A percentile compares a stretch with the other conserved stretches of the same genome.
These are phyloP conservation scores for Hypholoma fasciculare DNA, from an alignment of 768 basidiomycete species.

Conservation along the genomic window DNA sequence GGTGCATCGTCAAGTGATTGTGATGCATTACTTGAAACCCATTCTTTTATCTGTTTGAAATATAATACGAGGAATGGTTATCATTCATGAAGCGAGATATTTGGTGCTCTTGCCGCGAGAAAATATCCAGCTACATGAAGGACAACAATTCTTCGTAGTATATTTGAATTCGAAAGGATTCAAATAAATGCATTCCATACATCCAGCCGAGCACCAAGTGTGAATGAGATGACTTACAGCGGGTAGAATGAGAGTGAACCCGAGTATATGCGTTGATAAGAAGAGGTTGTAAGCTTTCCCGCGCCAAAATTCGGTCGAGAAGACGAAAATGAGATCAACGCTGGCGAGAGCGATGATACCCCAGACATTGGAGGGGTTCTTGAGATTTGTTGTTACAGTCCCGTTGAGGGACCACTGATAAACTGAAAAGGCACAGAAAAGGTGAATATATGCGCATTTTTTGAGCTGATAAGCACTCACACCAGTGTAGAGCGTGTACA, in stretches of 20 bases:
- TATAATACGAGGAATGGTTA: too few species aligned
- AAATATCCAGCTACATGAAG: too few species aligned
- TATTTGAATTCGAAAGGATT: too few species aligned
- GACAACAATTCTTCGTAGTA: too few species aligned
- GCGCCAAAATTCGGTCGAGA: constrained; percentile 61
- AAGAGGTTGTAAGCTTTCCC: constrained; percentile 67
- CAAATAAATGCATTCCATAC: too few species aligned
- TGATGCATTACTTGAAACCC: too few species aligned
- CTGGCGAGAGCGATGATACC: constrained; percentile 52
- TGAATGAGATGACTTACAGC: constrained; percentile 35
- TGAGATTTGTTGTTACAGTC: constrained; percentile 34
- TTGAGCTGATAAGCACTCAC: constrained; percentile 33
- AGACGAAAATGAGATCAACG: constrained; percentile 59
- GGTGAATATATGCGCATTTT: background rate
- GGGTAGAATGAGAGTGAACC: constrained; percentile 52
- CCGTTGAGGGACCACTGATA: constrained; percentile 53
- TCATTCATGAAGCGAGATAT: too few species aligned
- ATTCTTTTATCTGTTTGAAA: too few species aligned
- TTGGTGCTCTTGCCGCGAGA: too few species aligned
- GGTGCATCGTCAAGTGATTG: too few species aligned
- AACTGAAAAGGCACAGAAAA: constrained; percentile 34
- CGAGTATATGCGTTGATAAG: constrained; percentile 57
- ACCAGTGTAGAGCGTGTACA: constrained; percentile 56
- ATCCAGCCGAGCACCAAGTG: too few species aligned
- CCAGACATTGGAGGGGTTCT: constrained; percentile 39